Percentiles rank a stretch among this genome's conserved stretches.
phyloP scores from a whole-genome alignment of 495 filamentous ascomycete species.

The Lophiostoma macrostomum region DNA sequence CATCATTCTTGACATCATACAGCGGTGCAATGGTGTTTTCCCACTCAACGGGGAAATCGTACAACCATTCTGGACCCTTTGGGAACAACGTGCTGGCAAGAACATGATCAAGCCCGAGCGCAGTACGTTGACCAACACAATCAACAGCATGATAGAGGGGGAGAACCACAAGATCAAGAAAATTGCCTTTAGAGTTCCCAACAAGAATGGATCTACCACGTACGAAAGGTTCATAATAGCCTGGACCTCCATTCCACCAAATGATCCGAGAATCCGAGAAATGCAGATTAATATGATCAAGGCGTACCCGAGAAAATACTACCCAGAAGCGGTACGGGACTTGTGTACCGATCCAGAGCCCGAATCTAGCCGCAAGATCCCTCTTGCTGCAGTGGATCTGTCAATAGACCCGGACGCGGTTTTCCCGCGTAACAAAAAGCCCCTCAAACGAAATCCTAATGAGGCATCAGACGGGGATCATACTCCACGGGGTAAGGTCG shows the following conservation, averaged over 20 bases:
- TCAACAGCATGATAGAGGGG: slow-evolving; percentile 60
- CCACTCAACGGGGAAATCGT: slow-evolving; percentile 68
- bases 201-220: background rate
- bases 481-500: too few species aligned
- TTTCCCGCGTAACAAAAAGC: too few species aligned
- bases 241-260: slow-evolving; percentile 47
- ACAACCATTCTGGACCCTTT: slow-evolving; percentile 62
- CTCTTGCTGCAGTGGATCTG: too few species aligned
- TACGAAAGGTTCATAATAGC: slow-evolving; percentile 51
- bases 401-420: too few species aligned
- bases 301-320: slow-evolving; percentile 42
- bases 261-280: slow-evolving; percentile 50
- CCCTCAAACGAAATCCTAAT: too few species aligned
- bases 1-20: slow-evolving; percentile 67
- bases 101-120: slow-evolving; percentile 47
- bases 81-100: slow-evolving; percentile 50
- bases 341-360: slow-evolving; percentile 6
- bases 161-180: slow-evolving; percentile 53
- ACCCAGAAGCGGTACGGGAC: slow-evolving; percentile 41
- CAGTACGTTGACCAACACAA: slow-evolving; percentile 50
- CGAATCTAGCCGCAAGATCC: too few species aligned
- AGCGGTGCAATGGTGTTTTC: slow-evolving; percentile 68
- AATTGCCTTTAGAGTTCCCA: slow-evolving; percentile 50
- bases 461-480: too few species aligned
- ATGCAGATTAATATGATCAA: slow-evolving; percentile 55